Evolutionary conservation across 2,329 filamentous ascomycete species (phyloP), one percentile per base, ranked within the genome.

Genomic region (Curvularia sp.): DNA sequence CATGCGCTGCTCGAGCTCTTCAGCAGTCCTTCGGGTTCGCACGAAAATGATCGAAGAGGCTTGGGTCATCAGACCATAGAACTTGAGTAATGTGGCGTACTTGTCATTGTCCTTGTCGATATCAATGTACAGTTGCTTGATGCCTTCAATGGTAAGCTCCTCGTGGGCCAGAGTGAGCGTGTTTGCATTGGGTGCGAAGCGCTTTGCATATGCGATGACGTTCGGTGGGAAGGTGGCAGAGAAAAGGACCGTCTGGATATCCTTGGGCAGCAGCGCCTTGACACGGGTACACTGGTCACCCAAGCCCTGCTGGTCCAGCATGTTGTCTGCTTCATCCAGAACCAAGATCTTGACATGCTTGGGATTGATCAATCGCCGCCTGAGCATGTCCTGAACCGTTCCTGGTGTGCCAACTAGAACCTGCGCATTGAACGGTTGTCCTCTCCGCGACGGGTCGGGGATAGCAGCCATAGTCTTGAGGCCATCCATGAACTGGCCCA

Each of bases 31-130:
- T 74, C 93, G 90, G 51, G 90, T 95, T 90, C 89, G 92, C 77
- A 98, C 94, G 73, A 99, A 99, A 70, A 99, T 98, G 73, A 99
- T 97, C 0, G 95, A 98, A 7, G 94, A 97, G 5, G 93, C 93
- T 70, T 98, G 93, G 15, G 93, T 97, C 86, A 99, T 94, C 44
- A 98, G 83, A 57, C 94, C 93, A 75, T 99, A 99, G 59, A 99
- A 90, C 75, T 94, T 92, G 76, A 96, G 90, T 7, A 99, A 86
- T 57, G 91, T 88, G 35, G 90, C 86, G 75, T 96, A 99, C 77
- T 98, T 98, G 71, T 91, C 88, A 35, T 88, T 81, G 65, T 96
- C 91, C 33, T 85, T 84, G 22, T 90, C 86, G 72, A 94, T 98
- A 77, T 99, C 95, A 76, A 99, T 92, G 75, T 96, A 99, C 81